Base-by-base conservation (phyloP, 2,329 filamentous ascomycete species). In the Beauveria scarabaeidicola region DNA sequence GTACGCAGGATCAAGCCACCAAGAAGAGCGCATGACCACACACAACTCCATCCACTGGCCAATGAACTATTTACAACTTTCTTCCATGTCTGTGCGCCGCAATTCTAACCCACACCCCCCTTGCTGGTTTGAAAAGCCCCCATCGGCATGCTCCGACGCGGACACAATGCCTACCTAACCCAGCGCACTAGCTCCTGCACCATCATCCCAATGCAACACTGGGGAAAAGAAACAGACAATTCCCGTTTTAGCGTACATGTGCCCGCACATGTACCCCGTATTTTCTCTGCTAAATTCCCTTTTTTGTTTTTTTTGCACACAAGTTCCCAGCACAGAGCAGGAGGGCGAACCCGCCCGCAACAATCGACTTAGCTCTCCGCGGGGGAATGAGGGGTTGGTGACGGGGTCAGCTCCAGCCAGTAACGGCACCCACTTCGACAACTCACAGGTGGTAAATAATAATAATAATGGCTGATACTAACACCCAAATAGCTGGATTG, bases 71-170 rank as follows among this genome's bases (percentile, higher is more conserved):
- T 23, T 32, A 29, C 43, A 43, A 27, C n/a, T 44, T 44, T 46
- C n/a, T 44, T 11, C 46, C 46, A 27, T 44, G 41, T 21, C 19
- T 41, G 40, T 41, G 36, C 52, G 46, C 52, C 40, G 29, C 29
- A 47, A 55, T 38, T 36, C 32, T 15, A 36, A 0, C 19, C 53
- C 41, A 29, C 8, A 23, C 43, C n/a, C 23, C 25, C 40, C 29
- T 8, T 32, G 11, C 41, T 21, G 4, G n/a, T 54, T 25, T 40
- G 5, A 17, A 32, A 23, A 23, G 52, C 41, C 55, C 55, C 46
- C 55, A 52, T 58, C 55, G 55, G 55, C 47, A 58, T 38, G 25
- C 55, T 38, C 55, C 55, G 47, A 50, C 38, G 46, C 55, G 43
- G 43, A 48, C 21, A 53, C 51, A 52, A 41, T 46, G 40, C 27